Evolutionary conservation across 345 rosid species (phyloP).

Genomic region (Arabis hirsuta): DNA sequence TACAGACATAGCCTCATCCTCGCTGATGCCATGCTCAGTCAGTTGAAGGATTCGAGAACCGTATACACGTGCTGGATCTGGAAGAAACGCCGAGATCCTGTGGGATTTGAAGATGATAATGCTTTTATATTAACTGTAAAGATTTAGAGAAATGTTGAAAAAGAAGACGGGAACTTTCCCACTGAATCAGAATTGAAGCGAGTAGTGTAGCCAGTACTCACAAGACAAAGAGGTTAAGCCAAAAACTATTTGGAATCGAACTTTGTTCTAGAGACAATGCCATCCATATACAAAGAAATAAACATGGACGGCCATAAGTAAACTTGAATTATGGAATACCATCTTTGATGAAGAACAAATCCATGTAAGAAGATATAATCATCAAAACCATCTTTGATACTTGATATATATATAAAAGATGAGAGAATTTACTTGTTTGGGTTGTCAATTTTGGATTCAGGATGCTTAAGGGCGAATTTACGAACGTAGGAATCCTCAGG

Average conservation of each 20-base stretch:
- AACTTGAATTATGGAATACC: neutral
- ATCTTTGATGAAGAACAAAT: constrained; percentile 16
- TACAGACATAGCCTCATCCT: constrained; percentile 72
- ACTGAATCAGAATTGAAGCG: neutral
- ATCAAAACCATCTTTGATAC: constrained; percentile 9
- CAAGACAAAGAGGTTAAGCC: neutral
- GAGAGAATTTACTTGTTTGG: constrained; percentile 64
- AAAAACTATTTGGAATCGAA: neutral
- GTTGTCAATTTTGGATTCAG: constrained; percentile 58
- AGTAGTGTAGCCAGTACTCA: constrained; percentile 2
- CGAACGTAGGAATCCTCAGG: constrained; percentile 81
- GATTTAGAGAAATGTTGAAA: neutral
- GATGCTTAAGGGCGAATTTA: constrained; percentile 67
- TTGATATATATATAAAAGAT: neutral
- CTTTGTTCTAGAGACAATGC: neutral
- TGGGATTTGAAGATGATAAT: constrained; percentile 19
- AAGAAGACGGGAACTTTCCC: constrained; percentile 6
- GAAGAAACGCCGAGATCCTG: constrained; percentile 66
- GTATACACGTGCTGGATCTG: constrained; percentile 79
- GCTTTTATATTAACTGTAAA: neutral
- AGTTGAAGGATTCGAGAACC: constrained; percentile 76
- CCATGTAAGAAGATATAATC: neutral
- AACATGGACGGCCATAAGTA: no score
- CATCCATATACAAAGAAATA: no score
- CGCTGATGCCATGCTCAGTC: constrained; percentile 75